Evolutionary conservation across 2,329 filamentous ascomycete genomes (phyloP).

Genomic region (Lachnellula cervina): DNA sequence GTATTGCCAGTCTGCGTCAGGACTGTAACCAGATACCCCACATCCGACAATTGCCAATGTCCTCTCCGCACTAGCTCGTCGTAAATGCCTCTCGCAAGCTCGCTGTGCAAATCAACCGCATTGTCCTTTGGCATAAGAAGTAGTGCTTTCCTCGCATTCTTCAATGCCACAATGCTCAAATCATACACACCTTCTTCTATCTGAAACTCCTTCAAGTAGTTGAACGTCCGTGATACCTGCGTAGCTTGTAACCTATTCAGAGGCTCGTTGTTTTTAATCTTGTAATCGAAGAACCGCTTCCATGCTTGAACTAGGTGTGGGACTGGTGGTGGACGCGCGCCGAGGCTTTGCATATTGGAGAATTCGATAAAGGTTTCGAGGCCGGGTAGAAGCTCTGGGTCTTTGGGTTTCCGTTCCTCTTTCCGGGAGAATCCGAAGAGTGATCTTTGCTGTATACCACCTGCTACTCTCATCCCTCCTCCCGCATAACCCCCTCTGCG

Average conservation of each 20-base stretch:
- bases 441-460: slow-evolving; percentile 39
- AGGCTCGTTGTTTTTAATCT: slow-evolving; percentile 42
- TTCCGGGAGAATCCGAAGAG: slow-evolving; percentile 62
- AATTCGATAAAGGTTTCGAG: slow-evolving; percentile 68
- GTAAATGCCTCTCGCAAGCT: slow-evolving; percentile 25
- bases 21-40: slow-evolving; percentile 9
- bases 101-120: slow-evolving; percentile 11
- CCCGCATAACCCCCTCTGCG: neutral
- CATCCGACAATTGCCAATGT: neutral
- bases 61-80: slow-evolving; percentile 10
- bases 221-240: slow-evolving; percentile 54
- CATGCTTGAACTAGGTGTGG: slow-evolving; percentile 63
- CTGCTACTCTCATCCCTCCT: neutral
- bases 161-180: slow-evolving; percentile 11
- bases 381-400: slow-evolving; percentile 63
- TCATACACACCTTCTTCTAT: slow-evolving; percentile 13
- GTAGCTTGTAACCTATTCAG: slow-evolving; percentile 64
- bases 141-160: slow-evolving; percentile 13
- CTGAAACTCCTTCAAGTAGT: slow-evolving; percentile 47
- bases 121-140: slow-evolving; percentile 21
- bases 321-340: slow-evolving; percentile 58
- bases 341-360: slow-evolving; percentile 56
- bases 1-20: slow-evolving; percentile 23
- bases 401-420: slow-evolving; percentile 53
- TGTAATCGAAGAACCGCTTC: slow-evolving; percentile 55